A percentile compares a stretch with the other conserved stretches of the same genome.
Evolutionary conservation across 2,329 filamentous ascomycete genomes (phyloP).

Genomic region (Penicillium freii): DNA sequence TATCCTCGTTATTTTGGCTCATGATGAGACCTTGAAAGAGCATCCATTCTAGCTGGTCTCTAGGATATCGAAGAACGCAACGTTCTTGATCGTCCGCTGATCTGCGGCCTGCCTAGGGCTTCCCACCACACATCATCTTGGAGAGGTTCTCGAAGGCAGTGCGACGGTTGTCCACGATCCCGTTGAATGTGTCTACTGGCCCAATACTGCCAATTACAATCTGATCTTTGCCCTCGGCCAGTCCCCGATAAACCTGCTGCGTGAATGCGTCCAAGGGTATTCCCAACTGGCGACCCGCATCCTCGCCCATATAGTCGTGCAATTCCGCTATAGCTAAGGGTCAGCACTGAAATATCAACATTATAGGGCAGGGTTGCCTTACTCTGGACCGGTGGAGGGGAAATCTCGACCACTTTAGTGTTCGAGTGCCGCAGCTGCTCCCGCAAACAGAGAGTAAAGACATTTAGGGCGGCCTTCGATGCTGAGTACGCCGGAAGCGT

Average conservation of each 20-base stretch:
- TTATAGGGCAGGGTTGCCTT: slow-evolving; percentile 3
- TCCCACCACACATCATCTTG: slow-evolving; percentile 1
- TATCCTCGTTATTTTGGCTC: too few relatives aligned
- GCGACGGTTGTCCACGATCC: slow-evolving; percentile 34
- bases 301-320: slow-evolving; percentile 48
- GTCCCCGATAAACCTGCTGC: slow-evolving; percentile 46
- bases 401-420: slow-evolving; percentile 50
- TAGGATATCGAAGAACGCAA: neutral
- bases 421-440: slow-evolving; percentile 40
- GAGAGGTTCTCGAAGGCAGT: slow-evolving; percentile 15
- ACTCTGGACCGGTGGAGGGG: slow-evolving; percentile 46
- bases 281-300: slow-evolving; percentile 45
- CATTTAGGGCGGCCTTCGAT: slow-evolving; percentile 53
- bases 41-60: neutral
- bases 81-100: neutral
- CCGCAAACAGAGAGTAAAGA: slow-evolving; percentile 47
- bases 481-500: neutral
- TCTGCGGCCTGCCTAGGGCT: neutral
- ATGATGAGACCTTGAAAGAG: neutral
- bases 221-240: slow-evolving; percentile 45
- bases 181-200: slow-evolving; percentile 30
- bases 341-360: neutral
- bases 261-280: slow-evolving; percentile 51
- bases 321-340: slow-evolving; percentile 45
- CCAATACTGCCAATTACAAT: slow-evolving; percentile 39